Base-by-base conservation (phyloP, 768 basidiomycete species). In the Lentinus tigrinus region DNA sequence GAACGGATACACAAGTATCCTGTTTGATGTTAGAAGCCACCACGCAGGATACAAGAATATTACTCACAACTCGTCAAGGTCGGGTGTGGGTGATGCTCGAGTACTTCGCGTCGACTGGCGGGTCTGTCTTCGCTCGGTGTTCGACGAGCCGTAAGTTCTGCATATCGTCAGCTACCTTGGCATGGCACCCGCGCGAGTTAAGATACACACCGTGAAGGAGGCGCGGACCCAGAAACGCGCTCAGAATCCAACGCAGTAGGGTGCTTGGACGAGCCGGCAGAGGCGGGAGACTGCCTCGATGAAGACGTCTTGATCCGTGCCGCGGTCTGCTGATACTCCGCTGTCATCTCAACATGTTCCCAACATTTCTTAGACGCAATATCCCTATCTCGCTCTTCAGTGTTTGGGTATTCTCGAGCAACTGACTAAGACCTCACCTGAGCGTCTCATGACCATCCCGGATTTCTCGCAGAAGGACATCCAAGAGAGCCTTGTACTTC, bases 1-100 rank as follows among this genome's bases (percentile, higher is more conserved):
- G 43, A 80, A 82, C 26, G 92, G 92, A 69, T 90, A 94, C 26
- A 88, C 82, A 47, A 93, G 69, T 24, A 93, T 79, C n/a, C 92
- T 94, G 58, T 58, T 62, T 27, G 63, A 19, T 10, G 14, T 36
- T n/a, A 27, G 26, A 24, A 19, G 14, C n/a, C 38, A 9, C 13
- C 11, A 21, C 27, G 3, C 3, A 19, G 47, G 3, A 13, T 34
- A 16, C 39, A 16, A 31, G 10, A 49, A 17, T 8, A 19, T 27
- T 21, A 72, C 81, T 52, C 73, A 88, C 88, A 89, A 73, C 77
- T 91, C 87, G 62, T 91, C 88, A 3, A 77, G 75, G 60, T 88
- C 83, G 7, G 59, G 57, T 5, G 39, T 51, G 10, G 60, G 56
- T 1, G 64, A 60, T 2, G 38, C n/a, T 8, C 43, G 46, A 36